These are phyloP conservation scores for Harringtonia lauricola DNA, from an alignment of 2,329 filamentous ascomycete genomes.

Conservation along the genomic window DNA sequence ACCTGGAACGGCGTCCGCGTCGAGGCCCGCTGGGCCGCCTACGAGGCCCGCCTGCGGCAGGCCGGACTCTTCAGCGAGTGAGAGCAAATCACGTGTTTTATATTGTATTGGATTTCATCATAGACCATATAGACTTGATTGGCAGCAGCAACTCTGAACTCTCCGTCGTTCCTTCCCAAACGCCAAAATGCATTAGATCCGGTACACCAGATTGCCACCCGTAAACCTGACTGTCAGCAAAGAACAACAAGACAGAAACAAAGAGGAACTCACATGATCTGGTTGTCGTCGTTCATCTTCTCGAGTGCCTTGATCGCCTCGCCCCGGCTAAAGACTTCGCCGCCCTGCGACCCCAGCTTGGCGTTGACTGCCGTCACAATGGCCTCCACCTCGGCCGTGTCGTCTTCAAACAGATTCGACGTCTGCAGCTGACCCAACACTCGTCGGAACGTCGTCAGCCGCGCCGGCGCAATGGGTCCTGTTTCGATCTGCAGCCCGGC, in stretches of 20 bases:
- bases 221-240: slow-evolving; percentile 33
- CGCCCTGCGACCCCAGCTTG: slow-evolving; percentile 41
- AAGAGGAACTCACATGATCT: slow-evolving; percentile 71
- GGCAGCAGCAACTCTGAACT: background rate
- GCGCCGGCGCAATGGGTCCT: slow-evolving; percentile 43
- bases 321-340: slow-evolving; percentile 51
- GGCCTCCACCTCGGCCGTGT: slow-evolving; percentile 64
- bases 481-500: slow-evolving; percentile 28
- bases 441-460: slow-evolving; percentile 66
- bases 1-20: slow-evolving; percentile 51
- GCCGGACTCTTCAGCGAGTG: slow-evolving; percentile 1
- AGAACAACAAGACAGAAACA: background rate
- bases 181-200: slow-evolving; percentile 34
- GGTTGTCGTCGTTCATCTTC: slow-evolving; percentile 71
- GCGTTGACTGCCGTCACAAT: slow-evolving; percentile 73
- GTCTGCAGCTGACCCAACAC: slow-evolving; percentile 76
- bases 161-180: background rate
- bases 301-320: slow-evolving; percentile 72
- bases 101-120: too few relatives aligned
- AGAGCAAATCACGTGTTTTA: too few relatives aligned
- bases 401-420: slow-evolving; percentile 68
- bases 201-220: slow-evolving; percentile 57
- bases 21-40: slow-evolving; percentile 39
- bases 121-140: background rate
- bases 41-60: slow-evolving; percentile 26